Evolutionary conservation across 768 basidiomycete species (phyloP).

Genomic region (Kondoa malvinella): DNA sequence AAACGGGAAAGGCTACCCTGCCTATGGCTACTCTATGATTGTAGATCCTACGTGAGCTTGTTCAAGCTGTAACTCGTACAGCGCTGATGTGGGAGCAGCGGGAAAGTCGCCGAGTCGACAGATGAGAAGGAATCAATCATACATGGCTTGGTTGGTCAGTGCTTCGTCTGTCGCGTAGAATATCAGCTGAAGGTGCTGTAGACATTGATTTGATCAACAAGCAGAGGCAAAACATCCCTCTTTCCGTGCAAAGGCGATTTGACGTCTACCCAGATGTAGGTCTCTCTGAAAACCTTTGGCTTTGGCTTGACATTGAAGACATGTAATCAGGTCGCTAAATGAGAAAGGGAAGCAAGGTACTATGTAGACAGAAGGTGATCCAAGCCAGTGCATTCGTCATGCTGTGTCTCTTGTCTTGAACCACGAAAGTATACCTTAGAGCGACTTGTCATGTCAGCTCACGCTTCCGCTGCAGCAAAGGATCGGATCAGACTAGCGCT

Average conservation of each 20-base stretch:
- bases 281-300: not conserved
- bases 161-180: not conserved
- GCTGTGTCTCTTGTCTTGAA: no score
- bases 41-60: constrained; percentile 66
- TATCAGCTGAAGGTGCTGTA: not conserved
- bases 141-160: constrained; percentile 62
- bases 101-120: constrained; percentile 53
- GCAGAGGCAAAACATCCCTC: constrained; percentile 11
- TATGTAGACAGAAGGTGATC: not conserved
- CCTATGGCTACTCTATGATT: constrained; percentile 47
- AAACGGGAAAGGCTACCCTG: constrained; percentile 60
- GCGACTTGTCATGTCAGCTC: no score
- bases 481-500: not conserved
- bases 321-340: not conserved
- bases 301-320: not conserved
- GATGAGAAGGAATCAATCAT: constrained; percentile 61
- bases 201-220: constrained; percentile 17
- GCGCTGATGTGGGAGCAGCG: constrained; percentile 39
- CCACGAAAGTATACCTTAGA: no score
- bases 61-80: not conserved
- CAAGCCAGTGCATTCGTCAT: no score
- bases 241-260: constrained; percentile 12
- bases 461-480: no score
- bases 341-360: not conserved
- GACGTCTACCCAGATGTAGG: constrained; percentile 17